Conservation (phyloP, 1,284 basidiomycete genomes). For the Vanrija humicola region DNA sequence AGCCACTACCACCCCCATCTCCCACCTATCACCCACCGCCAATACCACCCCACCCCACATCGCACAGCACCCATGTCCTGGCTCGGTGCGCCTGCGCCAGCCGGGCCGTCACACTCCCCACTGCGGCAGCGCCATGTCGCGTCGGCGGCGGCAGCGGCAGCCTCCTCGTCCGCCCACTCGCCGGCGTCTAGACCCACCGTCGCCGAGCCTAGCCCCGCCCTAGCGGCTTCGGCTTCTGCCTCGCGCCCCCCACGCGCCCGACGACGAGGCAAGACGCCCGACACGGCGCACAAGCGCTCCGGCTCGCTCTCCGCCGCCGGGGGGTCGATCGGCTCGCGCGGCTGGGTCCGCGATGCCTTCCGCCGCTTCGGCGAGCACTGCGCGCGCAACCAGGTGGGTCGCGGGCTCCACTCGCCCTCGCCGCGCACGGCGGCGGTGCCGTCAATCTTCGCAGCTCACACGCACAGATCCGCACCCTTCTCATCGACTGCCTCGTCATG, state of each 20-base stretch:
- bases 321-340: conserved; percentile 1
- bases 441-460: background rate
- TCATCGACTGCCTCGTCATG: conserved; percentile 90
- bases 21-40: background rate
- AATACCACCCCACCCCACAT: background rate
- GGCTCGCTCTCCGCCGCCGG: background rate
- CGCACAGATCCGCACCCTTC: conserved; percentile 87
- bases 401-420: too few relatives aligned
- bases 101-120: background rate
- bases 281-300: background rate
- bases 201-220: too few relatives aligned
- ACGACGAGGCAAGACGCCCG: background rate
- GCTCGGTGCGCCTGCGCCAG: conserved; percentile 15
- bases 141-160: conserved; percentile 10
- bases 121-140: background rate
- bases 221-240: background rate
- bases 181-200: background rate
- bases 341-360: conserved; percentile 37
- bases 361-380: conserved; percentile 48
- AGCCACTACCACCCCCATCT: background rate
- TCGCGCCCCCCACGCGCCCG: conserved; percentile 10
- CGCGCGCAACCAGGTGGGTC: conserved; percentile 46
- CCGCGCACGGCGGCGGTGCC: background rate
- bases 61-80: conserved; percentile 11
- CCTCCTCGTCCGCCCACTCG: background rate